Conservation (phyloP, 352 stramenopile species). For the Phytophthora podocarpi region DNA sequence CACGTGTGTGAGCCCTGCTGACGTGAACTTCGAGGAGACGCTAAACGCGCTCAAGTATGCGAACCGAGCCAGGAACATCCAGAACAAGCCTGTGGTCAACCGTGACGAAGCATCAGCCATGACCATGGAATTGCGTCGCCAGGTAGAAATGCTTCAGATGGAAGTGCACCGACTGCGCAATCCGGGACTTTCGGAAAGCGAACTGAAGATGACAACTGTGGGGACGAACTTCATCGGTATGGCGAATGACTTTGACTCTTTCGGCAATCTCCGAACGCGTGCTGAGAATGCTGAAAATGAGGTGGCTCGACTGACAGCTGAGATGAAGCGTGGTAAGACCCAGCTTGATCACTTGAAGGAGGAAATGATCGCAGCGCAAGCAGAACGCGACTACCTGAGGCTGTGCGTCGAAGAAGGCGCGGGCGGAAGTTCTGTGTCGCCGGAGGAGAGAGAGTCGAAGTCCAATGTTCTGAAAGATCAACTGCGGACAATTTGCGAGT, state of each 20-base stretch:
- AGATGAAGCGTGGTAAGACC: conserved; percentile 79
- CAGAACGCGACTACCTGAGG: conserved; percentile 78
- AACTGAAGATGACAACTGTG: conserved; percentile 69
- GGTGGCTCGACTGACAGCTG: conserved; percentile 67
- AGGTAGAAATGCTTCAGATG: conserved; percentile 82
- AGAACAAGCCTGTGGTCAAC: conserved; percentile 90
- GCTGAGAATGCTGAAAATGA: conserved; percentile 85
- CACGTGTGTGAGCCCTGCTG: conserved; percentile 91
- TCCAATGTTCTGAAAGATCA: conserved; percentile 80
- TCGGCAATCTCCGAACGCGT: conserved; percentile 66
- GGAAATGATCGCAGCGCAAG: conserved; percentile 87
- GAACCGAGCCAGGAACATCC: conserved; percentile 91
- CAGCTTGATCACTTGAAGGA: conserved; percentile 84
- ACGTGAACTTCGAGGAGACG: conserved; percentile 92
- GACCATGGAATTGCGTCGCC: conserved; percentile 73
- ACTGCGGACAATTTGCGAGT: conserved; percentile 74
- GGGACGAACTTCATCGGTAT: conserved; percentile 70
- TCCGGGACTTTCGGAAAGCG: conserved; percentile 78
- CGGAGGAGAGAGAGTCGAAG: conserved; percentile 59
- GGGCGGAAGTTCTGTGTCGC: conserved; percentile 18
- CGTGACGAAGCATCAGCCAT: conserved; percentile 79
- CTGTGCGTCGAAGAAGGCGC: conserved; percentile 68
- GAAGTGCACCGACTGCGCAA: conserved; percentile 85
- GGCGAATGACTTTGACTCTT: conserved; percentile 78
- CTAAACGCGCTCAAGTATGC: conserved; percentile 93